Conservation (phyloP, 768 basidiomycete genomes). For the Collybiopsis confluens region DNA sequence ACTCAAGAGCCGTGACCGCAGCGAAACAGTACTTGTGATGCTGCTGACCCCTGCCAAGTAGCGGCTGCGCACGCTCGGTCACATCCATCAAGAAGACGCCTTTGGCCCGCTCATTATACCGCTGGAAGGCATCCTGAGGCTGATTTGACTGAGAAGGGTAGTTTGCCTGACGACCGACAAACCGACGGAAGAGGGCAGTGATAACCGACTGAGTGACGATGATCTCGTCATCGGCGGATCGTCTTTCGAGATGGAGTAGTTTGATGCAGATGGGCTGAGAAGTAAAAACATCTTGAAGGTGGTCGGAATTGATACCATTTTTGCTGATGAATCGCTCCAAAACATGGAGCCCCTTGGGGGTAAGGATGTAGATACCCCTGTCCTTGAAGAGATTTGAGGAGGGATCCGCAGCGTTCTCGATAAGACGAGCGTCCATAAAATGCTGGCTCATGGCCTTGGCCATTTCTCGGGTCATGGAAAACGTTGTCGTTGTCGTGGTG, state of each 20-base stretch:
- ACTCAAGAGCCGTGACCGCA: constrained; percentile 86
- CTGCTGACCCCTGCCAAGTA: constrained; percentile 42
- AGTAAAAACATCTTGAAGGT: constrained; percentile 84
- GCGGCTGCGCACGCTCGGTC: constrained; percentile 58
- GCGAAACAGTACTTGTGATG: constrained; percentile 74
- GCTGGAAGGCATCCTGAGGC: constrained; percentile 57
- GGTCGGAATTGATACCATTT: constrained; percentile 96
- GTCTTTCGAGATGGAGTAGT: constrained; percentile 92
- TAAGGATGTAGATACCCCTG: constrained; percentile 91
- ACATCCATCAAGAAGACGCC: constrained; percentile 70
- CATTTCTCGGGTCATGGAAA: constrained; percentile 99
- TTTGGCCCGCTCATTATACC: constrained; percentile 77
- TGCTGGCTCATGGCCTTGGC: constrained; percentile 99
- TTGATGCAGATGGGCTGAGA: constrained; percentile 97
- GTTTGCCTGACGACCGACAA: constrained; percentile 85
- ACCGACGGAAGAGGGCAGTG: constrained; percentile 93
- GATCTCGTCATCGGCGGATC: constrained; percentile 92
- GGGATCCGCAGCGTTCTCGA: constrained; percentile 94
- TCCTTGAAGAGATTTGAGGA: constrained; percentile 92
- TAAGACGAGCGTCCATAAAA: constrained; percentile 97
- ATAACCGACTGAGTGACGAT: constrained; percentile 93
- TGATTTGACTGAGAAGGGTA: constrained; percentile 48
- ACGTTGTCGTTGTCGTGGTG: constrained; percentile 98
- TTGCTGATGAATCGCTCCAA: constrained; percentile 99
- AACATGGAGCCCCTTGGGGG: constrained; percentile 97